Evolutionary conservation across 108 stramenopile genomes (phyloP), one percentile per base, ranked within the genome.

Genomic region (Mediolabrus comicus): DNA sequence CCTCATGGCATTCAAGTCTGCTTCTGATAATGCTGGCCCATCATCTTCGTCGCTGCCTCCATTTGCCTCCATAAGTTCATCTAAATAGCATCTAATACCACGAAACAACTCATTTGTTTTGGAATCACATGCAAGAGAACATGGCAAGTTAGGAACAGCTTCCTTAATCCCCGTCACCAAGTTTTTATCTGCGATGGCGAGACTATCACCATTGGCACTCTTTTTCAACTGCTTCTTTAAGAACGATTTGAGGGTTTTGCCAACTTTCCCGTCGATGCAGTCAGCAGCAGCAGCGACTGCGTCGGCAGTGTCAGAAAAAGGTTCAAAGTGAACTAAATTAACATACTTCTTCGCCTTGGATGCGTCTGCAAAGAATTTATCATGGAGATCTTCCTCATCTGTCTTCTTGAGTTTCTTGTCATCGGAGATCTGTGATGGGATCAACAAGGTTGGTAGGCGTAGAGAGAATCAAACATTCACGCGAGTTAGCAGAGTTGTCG

Each of bases 271-370:
- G 61, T 99, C 99, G 34, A 99, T 86, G 54, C 90, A 71, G 39
- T 89, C 89, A 3, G 98, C 90, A 28, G 98, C 97, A 6, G 98
- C 98, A 12, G 95, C 77, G 0, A 99, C 98, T 13, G 99, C 95
- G 65, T 98, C 98, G 53, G 98, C 95, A 24, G 98, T 99, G 85
- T 98, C 96, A 39, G 82, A 73, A 75, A 99, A 99, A 2, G 97
- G 94, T 75, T 92, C 85, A 71, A 99, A 99, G 58, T 95, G 91
- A 41, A 96, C 62, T 26, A 98, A 86, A 66, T 92, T 86, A 52
- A 97, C 65, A 67, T 82, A 86, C 41, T 86, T 86, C 36, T 82
- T 74, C 1, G 97, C 96, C 53, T 86, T 92, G 53, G 83, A 84
- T 7, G 74, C 65, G 53, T 92, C 85, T 7, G 83, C 64, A 72